A percentile compares a stretch with the other conserved stretches of the same genome.
These are phyloP conservation scores for Penicillium waksmanii DNA, from an alignment of 495 filamentous ascomycete species.

Conservation along the genomic window DNA sequence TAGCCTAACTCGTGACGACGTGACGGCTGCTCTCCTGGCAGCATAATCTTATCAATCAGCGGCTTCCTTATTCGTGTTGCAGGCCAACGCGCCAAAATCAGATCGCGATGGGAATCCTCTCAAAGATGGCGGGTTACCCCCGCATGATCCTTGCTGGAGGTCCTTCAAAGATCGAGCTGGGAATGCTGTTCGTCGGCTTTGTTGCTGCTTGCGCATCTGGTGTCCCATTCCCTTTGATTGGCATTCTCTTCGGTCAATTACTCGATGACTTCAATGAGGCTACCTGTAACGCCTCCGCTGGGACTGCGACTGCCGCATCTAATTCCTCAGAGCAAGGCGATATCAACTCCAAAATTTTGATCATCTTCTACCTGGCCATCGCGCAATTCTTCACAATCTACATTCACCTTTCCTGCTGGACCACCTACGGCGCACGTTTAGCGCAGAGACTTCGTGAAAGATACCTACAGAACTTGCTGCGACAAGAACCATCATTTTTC, in stretches of 20 bases:
- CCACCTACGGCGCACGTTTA: conserved; percentile 61
- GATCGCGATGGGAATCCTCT: conserved; percentile 33
- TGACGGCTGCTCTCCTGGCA: neutral
- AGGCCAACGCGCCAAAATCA: conserved; percentile 8
- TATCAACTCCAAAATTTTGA: conserved; percentile 61
- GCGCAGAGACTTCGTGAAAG: conserved; percentile 62
- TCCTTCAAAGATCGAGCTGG: conserved; percentile 24
- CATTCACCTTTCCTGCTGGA: conserved; percentile 57
- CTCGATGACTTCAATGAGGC: conserved; percentile 66
- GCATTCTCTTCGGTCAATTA: conserved; percentile 69
- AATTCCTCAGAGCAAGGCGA: conserved; percentile 37
- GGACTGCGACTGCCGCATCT: conserved; percentile 21
- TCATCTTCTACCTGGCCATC: conserved; percentile 65
- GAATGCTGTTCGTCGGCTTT: conserved; percentile 41
- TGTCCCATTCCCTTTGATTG: conserved; percentile 69
- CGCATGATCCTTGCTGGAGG: conserved; percentile 44
- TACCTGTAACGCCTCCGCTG: conserved; percentile 48
- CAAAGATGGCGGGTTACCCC: conserved; percentile 45
- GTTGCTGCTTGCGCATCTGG: conserved; percentile 62
- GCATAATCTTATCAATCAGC: conserved; percentile 5
- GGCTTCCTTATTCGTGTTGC: conserved; percentile 15
- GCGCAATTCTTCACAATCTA: conserved; percentile 66
- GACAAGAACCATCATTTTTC: conserved; percentile 65
- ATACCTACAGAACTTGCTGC: conserved; percentile 60
- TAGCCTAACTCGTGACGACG: neutral